Conservation (phyloP, 129 eudicot genomes). For the Smallanthus sonchifolius region DNA sequence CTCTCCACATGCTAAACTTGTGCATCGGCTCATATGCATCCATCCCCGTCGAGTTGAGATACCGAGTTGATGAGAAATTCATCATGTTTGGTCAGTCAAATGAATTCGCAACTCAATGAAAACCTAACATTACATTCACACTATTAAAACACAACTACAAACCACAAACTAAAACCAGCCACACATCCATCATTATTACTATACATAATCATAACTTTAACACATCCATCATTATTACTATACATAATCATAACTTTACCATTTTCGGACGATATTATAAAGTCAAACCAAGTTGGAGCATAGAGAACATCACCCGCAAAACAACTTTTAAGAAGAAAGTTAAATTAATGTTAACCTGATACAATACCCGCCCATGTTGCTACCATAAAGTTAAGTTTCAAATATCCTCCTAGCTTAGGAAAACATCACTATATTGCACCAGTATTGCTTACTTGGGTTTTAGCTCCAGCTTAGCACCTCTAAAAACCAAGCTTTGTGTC, state of each 20-base stretch:
- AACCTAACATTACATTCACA: slow-evolving; percentile 22
- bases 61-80: slow-evolving; percentile 72
- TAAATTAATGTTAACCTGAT: neutral
- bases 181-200: neutral
- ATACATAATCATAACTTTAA: neutral
- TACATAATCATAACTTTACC: neutral
- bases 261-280: neutral
- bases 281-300: neutral
- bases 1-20: too few relatives aligned
- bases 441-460: slow-evolving; percentile 64
- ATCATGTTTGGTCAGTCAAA: slow-evolving; percentile 38
- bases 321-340: too few relatives aligned
- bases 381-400: neutral
- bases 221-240: neutral
- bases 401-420: neutral
- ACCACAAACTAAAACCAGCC: slow-evolving; percentile 11
- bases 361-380: neutral
- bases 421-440: neutral
- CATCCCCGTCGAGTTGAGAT: slow-evolving; percentile 62
- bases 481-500: slow-evolving; percentile 55
- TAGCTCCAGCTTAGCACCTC: slow-evolving; percentile 68
- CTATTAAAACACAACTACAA: slow-evolving; percentile 18
- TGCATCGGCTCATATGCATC: too few relatives aligned
- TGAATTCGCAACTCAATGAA: neutral
- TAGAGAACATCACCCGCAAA: too few relatives aligned